These are phyloP conservation scores for Exsudoporus frostii DNA, from an alignment of 768 basidiomycete species.

Conservation along the genomic window DNA sequence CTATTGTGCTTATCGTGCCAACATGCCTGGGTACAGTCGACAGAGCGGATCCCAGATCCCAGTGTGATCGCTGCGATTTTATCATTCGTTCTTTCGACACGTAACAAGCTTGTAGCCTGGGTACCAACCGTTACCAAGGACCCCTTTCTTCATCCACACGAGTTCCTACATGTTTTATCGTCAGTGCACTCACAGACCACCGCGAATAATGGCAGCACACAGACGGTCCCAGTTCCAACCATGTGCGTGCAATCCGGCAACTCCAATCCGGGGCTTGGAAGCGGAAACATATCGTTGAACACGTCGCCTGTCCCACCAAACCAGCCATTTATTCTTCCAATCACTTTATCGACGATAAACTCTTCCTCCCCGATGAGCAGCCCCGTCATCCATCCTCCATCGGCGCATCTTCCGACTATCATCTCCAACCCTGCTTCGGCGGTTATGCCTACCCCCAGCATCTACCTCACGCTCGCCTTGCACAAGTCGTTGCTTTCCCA, in stretches of 20 bases:
- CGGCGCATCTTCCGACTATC: constrained; percentile 7
- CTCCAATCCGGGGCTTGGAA: constrained; percentile 10
- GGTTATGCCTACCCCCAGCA: not conserved
- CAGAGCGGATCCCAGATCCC: constrained; percentile 74
- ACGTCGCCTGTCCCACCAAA: constrained; percentile 14
- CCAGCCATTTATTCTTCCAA: constrained; percentile 5
- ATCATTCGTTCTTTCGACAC: constrained; percentile 60
- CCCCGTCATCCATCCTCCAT: constrained; percentile 1
- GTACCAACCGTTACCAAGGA: constrained; percentile 58
- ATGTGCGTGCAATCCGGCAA: constrained; percentile 18
- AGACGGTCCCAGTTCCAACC: constrained; percentile 32
- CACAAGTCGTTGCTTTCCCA: constrained; percentile 23
- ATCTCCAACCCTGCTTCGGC: constrained; percentile 13
- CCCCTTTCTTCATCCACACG: constrained; percentile 69
- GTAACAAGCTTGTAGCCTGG: constrained; percentile 67
- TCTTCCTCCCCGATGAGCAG: constrained; percentile 11
- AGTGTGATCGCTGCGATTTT: constrained; percentile 66
- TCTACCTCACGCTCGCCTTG: constrained; percentile 26
- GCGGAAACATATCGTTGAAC: constrained; percentile 14
- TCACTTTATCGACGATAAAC: constrained; percentile 1
- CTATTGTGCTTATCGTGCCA: not conserved
- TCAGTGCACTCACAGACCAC: constrained; percentile 21
- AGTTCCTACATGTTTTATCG: constrained; percentile 50
- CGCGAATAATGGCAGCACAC: constrained; percentile 12
- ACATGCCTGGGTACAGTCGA: constrained; percentile 42